Conservation (phyloP, 1,284 basidiomycete genomes). For the Ceratobasidium sp. region DNA sequence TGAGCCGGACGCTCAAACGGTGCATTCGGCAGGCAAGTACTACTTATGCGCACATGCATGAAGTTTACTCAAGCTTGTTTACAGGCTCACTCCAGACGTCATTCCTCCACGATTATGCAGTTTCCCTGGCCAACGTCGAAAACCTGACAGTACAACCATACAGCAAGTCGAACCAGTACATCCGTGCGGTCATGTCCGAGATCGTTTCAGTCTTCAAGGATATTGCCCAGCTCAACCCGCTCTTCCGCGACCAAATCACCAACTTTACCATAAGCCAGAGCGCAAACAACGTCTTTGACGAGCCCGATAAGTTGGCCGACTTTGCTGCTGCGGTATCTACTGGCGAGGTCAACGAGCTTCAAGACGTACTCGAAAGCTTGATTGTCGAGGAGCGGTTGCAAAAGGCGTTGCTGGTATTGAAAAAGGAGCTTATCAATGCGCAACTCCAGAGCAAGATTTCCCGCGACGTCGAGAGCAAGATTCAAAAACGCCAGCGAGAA, state of each 20-base stretch:
- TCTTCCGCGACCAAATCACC: slow-evolving; percentile 98
- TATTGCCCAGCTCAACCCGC: slow-evolving; percentile 94
- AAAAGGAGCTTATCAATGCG: slow-evolving; percentile 98
- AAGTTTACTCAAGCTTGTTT: slow-evolving; percentile 1
- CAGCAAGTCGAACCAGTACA: slow-evolving; percentile 92
- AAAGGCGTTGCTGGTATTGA: slow-evolving; percentile 90
- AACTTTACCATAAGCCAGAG: slow-evolving; percentile 97
- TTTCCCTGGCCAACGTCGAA: slow-evolving; percentile 91
- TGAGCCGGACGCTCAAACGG: slow-evolving; percentile 45
- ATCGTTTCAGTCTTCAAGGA: slow-evolving; percentile 99
- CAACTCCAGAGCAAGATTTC: slow-evolving; percentile 95
- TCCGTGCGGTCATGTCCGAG: slow-evolving; percentile 95
- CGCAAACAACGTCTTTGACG: slow-evolving; percentile 97
- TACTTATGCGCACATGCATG: slow-evolving; percentile 12
- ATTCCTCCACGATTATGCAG: slow-evolving; percentile 87
- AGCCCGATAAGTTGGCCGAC: slow-evolving; percentile 97
- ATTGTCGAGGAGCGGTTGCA: slow-evolving; percentile 88
- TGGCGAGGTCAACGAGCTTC: slow-evolving; percentile 89
- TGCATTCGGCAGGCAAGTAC: not conserved
- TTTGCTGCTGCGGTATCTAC: slow-evolving; percentile 96
- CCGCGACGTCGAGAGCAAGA: slow-evolving; percentile 94
- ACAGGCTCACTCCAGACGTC: slow-evolving; percentile 79
- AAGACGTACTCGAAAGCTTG: slow-evolving; percentile 90
- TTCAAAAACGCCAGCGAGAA: slow-evolving; percentile 95
- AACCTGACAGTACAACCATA: slow-evolving; percentile 84